Base-by-base conservation (phyloP, 2,329 filamentous ascomycete genomes). In the Colletotrichum australisinense region DNA sequence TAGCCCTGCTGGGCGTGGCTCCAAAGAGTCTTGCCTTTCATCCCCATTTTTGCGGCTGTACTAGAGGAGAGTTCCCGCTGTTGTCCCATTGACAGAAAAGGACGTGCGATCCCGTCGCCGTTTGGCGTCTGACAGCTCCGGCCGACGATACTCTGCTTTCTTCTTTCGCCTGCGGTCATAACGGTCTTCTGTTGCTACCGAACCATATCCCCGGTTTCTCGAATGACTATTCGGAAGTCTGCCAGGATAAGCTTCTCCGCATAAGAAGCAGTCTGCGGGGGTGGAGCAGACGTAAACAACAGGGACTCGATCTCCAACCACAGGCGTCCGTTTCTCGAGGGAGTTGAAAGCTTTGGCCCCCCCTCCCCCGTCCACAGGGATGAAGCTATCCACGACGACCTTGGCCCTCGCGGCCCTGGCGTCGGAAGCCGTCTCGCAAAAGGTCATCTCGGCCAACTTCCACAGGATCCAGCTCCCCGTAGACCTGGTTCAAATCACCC, bases 401-500 rank as follows among this genome's bases (percentile, higher is more conserved):
- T 35, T 35, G 32, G 65, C 38, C 38, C 30, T 74, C 38, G 58
- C 52, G 68, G 72, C 63, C 24, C 42, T 63, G 63, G 49, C 19
- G 24, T 16, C 32, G 16, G 53, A 19, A 38, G 63, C 49, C 12
- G 26, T 24, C 26, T 63, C 68, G n/a, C 69, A 72, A 19, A 58
- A 63, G 30, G 72, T 74, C 19, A 63, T 74, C 46, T 71, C 67
- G 14, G 53, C 72, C 63, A 56, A 32, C 38, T 67, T 74, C 38
- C 59, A 57, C 32, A 46, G 55, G 16, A 22, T 72, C 7, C 32
- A 72, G 8, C 55, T 63, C 14, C 72, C 63, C 7, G 49, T 26
- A 1, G 63, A 74, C 19, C 57, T 67, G 52, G 42, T 49, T 8
- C 68, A 72, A 46, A 62, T 74, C 28, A 72, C 72, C 35, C 68